Evolutionary conservation across 75 land plant species (phyloP), one percentile per base, ranked within the genome.

Genomic region (Isoetes taiwanensis): DNA sequence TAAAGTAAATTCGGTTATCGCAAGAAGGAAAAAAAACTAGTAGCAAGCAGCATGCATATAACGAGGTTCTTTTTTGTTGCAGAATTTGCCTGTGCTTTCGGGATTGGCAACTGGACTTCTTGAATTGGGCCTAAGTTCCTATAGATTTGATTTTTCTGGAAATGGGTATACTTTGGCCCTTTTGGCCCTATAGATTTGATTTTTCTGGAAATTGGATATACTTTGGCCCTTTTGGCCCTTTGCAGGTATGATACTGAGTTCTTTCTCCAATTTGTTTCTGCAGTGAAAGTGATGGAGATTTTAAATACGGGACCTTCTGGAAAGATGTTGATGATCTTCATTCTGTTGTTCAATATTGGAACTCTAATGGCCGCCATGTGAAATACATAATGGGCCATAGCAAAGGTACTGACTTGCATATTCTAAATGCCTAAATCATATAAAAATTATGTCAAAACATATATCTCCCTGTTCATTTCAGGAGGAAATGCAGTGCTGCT

Each of bases 281-380:
- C 65, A 85, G 90, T 59, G 91, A 90, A 67, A 90, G 96, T 78
- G 96, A 82, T 67, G 96, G 96, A 9, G 43, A 61, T 34, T 85
- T 85, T 70, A 68, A 62, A 25, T 90, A 75, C 70, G 96, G 91
- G 17, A 77, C 73, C 41, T 90, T 85, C 54, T 76, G 82, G 65
- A 75, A 71, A 37, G 96, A 90, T 53, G 81, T 63, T 37, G 96
- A 82, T 29, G 96, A 89, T 56, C 58, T 89, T 23, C 83, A 68
- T 38, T 67, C 79, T 52, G 86, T 90, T 0, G 72, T 85, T 19
- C 39, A 52, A n/a, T 56, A 76, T 54, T 82, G 85, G 28, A 53
- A 43, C 12, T 43, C 56, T 24, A 20, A 56, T 26, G 42, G 67
- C 17, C 76, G 61, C 33, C 14, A 40, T 2, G 64, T 80, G 24